These are phyloP conservation scores for Balakata baccata DNA, from an alignment of 345 rosid species.

Conservation along the genomic window DNA sequence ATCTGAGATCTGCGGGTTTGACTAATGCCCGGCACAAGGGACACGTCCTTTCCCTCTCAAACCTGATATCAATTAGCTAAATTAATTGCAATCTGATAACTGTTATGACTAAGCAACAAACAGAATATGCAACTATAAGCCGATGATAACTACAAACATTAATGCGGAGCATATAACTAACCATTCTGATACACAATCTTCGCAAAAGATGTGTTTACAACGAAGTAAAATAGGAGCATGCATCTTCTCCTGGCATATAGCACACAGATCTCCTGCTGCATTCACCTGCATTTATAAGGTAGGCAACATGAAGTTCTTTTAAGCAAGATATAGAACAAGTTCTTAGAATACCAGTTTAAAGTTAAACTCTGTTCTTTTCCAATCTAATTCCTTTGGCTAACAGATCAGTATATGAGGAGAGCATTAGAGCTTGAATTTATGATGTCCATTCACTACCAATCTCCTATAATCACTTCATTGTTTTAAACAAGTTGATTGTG, in stretches of 20 bases:
- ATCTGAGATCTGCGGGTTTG: constrained; percentile 85
- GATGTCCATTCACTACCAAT: too few relatives aligned
- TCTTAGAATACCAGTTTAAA: neutral
- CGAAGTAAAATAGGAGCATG: constrained; percentile 89
- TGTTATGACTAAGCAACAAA: neutral
- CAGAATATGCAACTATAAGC: too few relatives aligned
- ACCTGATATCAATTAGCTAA: constrained; percentile 49
- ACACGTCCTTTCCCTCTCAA: constrained; percentile 97
- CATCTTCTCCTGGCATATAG: constrained; percentile 99
- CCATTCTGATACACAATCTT: constrained; percentile 99
- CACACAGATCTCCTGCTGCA: constrained; percentile 93
- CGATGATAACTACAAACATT: too few relatives aligned
- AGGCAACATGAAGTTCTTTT: neutral
- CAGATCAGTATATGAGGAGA: too few relatives aligned
- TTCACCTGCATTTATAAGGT: constrained; percentile 56
- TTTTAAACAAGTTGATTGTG: too few relatives aligned
- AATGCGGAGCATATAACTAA: constrained; percentile 27
- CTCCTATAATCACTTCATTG: too few relatives aligned
- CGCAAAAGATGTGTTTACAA: constrained; percentile 95
- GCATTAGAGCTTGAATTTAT: too few relatives aligned
- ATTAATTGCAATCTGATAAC: neutral
- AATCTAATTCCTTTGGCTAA: neutral
- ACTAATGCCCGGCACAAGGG: constrained; percentile 97
- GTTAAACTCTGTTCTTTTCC: neutral
- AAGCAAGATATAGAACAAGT: neutral